Evolutionary conservation across 371 early-diverging fungal genomes (phyloP), one percentile per base, ranked within the genome.

Genomic region (Modicella reniformis): DNA sequence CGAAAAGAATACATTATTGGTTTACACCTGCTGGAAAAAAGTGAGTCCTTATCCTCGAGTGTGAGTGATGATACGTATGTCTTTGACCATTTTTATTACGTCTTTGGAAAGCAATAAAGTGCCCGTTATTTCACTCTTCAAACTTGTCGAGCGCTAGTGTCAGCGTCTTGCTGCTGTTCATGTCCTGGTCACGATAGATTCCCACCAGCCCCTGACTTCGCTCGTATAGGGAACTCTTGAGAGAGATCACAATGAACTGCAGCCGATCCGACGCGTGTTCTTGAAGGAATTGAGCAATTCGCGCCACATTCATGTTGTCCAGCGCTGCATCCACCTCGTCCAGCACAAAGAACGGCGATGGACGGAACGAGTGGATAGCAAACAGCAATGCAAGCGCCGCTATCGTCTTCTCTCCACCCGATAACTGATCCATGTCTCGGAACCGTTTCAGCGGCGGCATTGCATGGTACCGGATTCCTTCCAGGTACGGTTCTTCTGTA

Each of bases 241-340:
- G 92, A n/a, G 96, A 96, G 57, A 99, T 99, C 40, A 99, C 96
- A 59, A 99, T 93, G 76, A 99, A 99, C 87, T 99, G 99, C 65
- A 96, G 91, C 21, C 81, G 75, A 0, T 83, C 81, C 29, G 81
- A 83, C 8, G 90, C 85, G 44, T 85, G 84, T 55, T 82, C 80
- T 47, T 92, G 90, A 57, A 99, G 89, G 81, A 97, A 99, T 41
- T 87, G 86, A 0, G 96, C 95, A 40, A 99, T 92, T 70, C 92
- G 92, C 13, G 91, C 85, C 7, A 99, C 99, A 80, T 99, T 99
- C 59, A 93, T 89, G 81, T 96, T 96, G 81, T 99, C 99, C 40
- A 99, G 85, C 0, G 99, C 99, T 8, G 99, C 97, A 84, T 99
- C 99, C 8, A 99, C 95, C 84, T 99, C 99, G 81, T 99, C 99